Percentiles rank a stretch among this genome's conserved stretches.
phyloP scores from a whole-genome alignment of 306 rosid species.

The Macrotyloma uniflorum region DNA sequence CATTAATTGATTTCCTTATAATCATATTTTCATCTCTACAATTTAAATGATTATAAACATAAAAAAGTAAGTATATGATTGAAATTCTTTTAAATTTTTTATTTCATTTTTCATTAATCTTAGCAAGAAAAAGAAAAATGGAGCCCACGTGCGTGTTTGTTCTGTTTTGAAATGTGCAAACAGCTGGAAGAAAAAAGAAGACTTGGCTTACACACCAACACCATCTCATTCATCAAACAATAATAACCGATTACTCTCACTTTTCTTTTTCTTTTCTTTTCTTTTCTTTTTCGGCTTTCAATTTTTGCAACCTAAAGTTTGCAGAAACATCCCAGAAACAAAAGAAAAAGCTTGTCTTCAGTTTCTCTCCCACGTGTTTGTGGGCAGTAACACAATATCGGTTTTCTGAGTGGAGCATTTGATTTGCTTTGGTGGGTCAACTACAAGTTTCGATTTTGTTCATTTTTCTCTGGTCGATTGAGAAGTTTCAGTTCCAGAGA shows the following conservation, averaged over 20 bases:
- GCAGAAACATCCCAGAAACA: constrained; percentile 4
- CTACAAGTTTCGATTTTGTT: constrained; percentile 45
- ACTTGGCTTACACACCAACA: constrained; percentile 36
- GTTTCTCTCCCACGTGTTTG: constrained; percentile 37
- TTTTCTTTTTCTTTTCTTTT: neutral
- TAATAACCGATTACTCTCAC: neutral
- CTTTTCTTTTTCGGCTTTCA: neutral
- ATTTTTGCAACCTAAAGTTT: constrained; percentile 43
- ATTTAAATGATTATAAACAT: neutral
- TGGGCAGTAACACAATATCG: constrained; percentile 28
- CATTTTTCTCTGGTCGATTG: constrained; percentile 28
- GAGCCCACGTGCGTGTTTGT: constrained; percentile 41
- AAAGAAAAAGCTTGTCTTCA: constrained; percentile 23
- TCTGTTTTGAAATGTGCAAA: constrained; percentile 40
- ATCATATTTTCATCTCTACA: neutral
- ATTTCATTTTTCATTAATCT: neutral
- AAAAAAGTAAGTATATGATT: no score
- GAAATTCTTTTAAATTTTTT: no score
- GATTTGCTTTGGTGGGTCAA: constrained; percentile 48
- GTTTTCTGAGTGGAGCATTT: constrained; percentile 27
- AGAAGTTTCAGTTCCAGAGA: constrained; percentile 6
- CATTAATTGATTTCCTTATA: neutral
- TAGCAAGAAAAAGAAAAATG: constrained; percentile 2
- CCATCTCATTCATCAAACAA: constrained; percentile 18
- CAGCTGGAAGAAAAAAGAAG: constrained; percentile 37